Base-by-base conservation (phyloP, 805 yeast species). In the Yamadazyma takamatsuzukensis region DNA sequence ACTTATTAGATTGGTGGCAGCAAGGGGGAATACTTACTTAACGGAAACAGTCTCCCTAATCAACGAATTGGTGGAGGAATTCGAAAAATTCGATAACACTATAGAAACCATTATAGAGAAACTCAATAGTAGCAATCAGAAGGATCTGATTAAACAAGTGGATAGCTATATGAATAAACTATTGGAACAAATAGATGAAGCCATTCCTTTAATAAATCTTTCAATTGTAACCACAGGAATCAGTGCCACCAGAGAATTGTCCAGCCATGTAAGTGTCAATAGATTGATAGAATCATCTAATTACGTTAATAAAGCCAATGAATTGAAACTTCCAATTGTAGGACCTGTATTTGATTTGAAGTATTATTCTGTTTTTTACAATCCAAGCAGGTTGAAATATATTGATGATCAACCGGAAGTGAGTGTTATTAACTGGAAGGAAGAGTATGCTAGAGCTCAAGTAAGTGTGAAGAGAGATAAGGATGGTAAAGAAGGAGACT, bases 181-280 rank as follows among this genome's bases (percentile, higher is more conserved):
- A 16, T 44, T 79, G 15, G 46, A 45, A 1, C 64, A 78, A 30
- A 78, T 83, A 15, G 84, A 83, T 39, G 82, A 78, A 34, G 69
- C 81, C 0, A 74, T 83, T 18, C 93, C 93, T 1, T 61, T 81
- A 18, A 66, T 84, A 11, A 78, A 76, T 37, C 58, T 83, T 5
- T 74, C 89, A 0, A 52, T 83, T 27, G 70, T 79, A 1, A 80
- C 89, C 1, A 75, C 83, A 7, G 89, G 89, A 0, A 80, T 81
- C 3, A 77, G 70, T 37, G 49, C 80, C 31, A 34, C 70, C 78
- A 6, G 27, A 21, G 21, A 68, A 80, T 4, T 80, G 86, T 0
- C 86, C 86, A 2, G 81, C 82, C 2, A 53, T 80, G 30, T 59
- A 80, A 24, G 54, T 33, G 25, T 34, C 11, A 35, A 25, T 23